A percentile compares a stretch with the other conserved stretches of the same genome.
Conservation (phyloP, 257 asterid genomes). For the Nicotiana paniculata region DNA sequence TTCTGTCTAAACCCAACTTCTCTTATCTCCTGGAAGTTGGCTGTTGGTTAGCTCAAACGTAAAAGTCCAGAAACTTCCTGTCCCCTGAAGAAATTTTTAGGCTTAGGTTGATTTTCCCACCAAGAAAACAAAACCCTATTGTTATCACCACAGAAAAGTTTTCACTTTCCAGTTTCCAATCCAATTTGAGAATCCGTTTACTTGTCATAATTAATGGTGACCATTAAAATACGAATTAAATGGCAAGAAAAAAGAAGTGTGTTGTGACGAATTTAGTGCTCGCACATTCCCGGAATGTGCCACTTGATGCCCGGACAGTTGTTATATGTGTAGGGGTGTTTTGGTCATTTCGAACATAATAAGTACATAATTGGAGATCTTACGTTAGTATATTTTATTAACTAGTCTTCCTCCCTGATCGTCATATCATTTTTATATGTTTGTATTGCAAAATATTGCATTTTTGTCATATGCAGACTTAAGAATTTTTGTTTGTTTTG, state of each 20-base stretch:
- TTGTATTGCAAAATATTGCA: too few species aligned
- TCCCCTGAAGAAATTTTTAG: not conserved
- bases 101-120: not conserved
- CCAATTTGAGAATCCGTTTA: not conserved
- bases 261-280: not conserved
- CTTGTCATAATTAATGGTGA: not conserved
- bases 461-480: too few species aligned
- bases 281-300: not conserved
- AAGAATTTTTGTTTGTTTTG: too few species aligned
- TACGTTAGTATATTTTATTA: not conserved
- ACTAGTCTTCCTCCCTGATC: too few species aligned
- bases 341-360: not conserved
- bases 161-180: not conserved
- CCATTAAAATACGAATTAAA: constrained; percentile 11
- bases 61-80: constrained; percentile 22
- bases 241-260: not conserved
- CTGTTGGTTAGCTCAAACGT: constrained; percentile 22
- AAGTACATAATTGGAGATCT: not conserved
- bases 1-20: too few species aligned
- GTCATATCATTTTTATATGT: not conserved
- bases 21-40: not conserved
- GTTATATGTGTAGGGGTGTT: not conserved
- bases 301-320: not conserved
- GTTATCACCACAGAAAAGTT: not conserved
- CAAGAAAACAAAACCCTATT: constrained; percentile 8